Evolutionary conservation across 768 basidiomycete genomes (phyloP), one percentile per base, ranked within the genome.

Genomic region (Phylloporus rhodoxanthus): DNA sequence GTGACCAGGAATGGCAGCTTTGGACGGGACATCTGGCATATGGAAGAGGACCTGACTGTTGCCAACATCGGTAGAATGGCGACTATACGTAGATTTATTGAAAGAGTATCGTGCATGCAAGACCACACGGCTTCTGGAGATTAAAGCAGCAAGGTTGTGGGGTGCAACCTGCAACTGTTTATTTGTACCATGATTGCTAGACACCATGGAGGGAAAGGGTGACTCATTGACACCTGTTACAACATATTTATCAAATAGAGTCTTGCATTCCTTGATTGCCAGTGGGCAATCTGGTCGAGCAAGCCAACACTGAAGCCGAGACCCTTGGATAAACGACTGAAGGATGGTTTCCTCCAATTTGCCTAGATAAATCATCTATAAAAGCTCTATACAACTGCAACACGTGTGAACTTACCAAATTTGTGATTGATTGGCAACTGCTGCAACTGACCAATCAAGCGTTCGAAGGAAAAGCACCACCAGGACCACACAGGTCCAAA

Each of bases 401-500:
- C n/a, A n/a, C n/a, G 17, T 15, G 5, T 5, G 6, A 5, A 36
- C 34, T 7, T 5, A 36, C 34, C 34, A 17, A 36, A 17, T 9
- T 36, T 36, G 17, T 36, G n/a, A 17, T 36, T 36, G n/a, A 15
- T 36, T 2, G n/a, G 34, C 34, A 36, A 17, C n/a, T 10, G 34
- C 9, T 36, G n/a, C n/a, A 36, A 15, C 17, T 36, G 34, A 36
- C 34, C 34, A 10, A 36, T 36, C 10, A 36, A 15, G 34, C 34
- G 9, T 17, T 36, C n/a, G n/a, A 36, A 36, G 34, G 34, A 15
- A 36, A 36, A 36, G 34, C 34, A 36, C 34, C 34, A 73, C 73
- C 70, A 75, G 2, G 63, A 62, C 38, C 64, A 58, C 0, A 67
- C 55, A 19, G 72, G 72, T 1, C 73, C 67, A 48, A 72, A 72